Evolutionary conservation across 768 basidiomycete species (phyloP), one percentile per base, ranked within the genome.

Genomic region (Hemileccinum impolitum): DNA sequence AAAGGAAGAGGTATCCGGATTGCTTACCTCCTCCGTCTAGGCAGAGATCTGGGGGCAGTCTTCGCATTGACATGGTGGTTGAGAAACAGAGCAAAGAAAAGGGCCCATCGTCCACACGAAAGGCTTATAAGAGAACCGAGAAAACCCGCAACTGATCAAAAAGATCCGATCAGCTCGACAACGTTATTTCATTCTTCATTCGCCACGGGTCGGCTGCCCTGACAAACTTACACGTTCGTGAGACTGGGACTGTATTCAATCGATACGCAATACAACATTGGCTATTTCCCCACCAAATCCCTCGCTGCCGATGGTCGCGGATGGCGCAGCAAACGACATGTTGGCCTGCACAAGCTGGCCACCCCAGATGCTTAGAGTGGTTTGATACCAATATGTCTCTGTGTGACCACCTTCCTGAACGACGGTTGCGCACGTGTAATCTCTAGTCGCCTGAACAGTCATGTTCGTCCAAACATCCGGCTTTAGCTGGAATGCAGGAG

Each of bases 271-370:
- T 43, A 63, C 28, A 19, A 69, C 58, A 47, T 68, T 53, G 19
- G 58, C 66, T 47, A 73, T 57, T 6, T 58, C 55, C n/a, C 72
- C 72, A 42, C 43, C 19, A 52, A 76, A 72, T 39, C 68, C 66
- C 28, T 56, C 48, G 14, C 61, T 65, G 1, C 75, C 73, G 15
- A 75, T 67, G 2, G 60, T 55, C 31, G 53, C 55, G 3, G 71
- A 60, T 1, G 73, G 74, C 11, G 74, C 74, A 1, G 72, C 72
- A 45, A 75, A 75, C 3, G 72, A 73, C 70, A 75, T 74, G 48
- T 75, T 74, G 28, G 65, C 71, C 21, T 55, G 53, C 30, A 56
- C 60, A 57, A 72, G 67, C 28, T 69, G 68, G 38, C 67, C 68
- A 12, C 72, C 72, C 72, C 72, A 72, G 13, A 73, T 70, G 49